phyloP scores from a whole-genome alignment of 1,284 basidiomycete species.

The Ustilago shanxiensis region DNA sequence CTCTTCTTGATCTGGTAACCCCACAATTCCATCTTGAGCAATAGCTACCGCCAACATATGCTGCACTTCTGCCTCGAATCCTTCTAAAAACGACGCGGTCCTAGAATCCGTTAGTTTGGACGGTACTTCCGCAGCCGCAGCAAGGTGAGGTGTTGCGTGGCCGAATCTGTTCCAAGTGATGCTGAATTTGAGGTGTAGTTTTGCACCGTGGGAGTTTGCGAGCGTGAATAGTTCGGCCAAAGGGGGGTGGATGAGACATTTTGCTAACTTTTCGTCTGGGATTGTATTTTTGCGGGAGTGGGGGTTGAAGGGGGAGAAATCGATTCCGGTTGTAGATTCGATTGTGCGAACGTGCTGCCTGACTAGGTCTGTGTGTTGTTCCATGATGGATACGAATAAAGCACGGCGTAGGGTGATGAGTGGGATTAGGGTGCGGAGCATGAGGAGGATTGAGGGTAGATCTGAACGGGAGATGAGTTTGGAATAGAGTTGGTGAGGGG shows the following conservation, averaged over 20 bases:
- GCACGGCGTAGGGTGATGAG: constrained; percentile 27
- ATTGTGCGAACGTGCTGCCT: constrained; percentile 20
- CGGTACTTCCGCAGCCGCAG: constrained; percentile 10
- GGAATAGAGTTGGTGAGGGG: not conserved
- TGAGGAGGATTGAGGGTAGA: constrained; percentile 34
- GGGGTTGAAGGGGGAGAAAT: constrained; percentile 31
- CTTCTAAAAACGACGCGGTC: not conserved
- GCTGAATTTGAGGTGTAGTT: constrained; percentile 11
- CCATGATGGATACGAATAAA: constrained; percentile 28
- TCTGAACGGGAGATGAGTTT: constrained; percentile 18
- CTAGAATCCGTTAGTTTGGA: not conserved
- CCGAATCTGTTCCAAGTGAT: constrained; percentile 39
- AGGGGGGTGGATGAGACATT: constrained; percentile 16
- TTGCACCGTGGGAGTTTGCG: constrained; percentile 9
- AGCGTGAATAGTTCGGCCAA: constrained; percentile 8
- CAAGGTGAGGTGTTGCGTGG: constrained; percentile 22
- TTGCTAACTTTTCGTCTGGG: constrained; percentile 12
- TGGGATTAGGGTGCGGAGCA: constrained; percentile 38
- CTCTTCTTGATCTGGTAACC: constrained; percentile 15
- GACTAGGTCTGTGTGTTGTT: constrained; percentile 30
- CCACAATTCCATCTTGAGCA: constrained; percentile 18
- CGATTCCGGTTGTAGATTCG: not conserved
- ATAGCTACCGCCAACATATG: constrained; percentile 23
- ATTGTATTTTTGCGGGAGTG: not conserved
- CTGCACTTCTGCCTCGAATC: constrained; percentile 17